These are phyloP conservation scores for Debaryomyces nepalensis DNA, from an alignment of 1,139 yeast species.

Conservation along the genomic window DNA sequence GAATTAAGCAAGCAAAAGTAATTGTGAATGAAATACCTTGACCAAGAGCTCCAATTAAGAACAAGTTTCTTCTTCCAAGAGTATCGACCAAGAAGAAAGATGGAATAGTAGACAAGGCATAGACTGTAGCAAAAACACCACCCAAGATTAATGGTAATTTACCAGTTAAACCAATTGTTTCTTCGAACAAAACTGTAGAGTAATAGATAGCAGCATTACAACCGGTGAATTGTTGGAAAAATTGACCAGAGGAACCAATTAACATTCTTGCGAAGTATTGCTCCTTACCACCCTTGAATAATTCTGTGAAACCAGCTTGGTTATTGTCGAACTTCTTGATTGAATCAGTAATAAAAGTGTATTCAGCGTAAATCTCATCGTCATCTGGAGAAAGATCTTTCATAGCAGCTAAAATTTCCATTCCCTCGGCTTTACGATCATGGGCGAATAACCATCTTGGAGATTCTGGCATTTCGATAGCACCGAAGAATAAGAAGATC, in stretches of 20 bases:
- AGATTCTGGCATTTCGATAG: conserved; percentile 28
- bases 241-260: conserved; percentile 57
- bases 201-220: conserved; percentile 69
- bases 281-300: conserved; percentile 59
- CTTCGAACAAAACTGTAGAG: conserved; percentile 61
- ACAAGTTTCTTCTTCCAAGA: conserved; percentile 64
- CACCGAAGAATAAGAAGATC: conserved; percentile 21
- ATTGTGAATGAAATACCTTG: conserved; percentile 44
- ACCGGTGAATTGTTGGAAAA: conserved; percentile 60
- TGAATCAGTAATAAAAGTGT: conserved; percentile 43
- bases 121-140: conserved; percentile 63
- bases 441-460: conserved; percentile 50
- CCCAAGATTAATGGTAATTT: conserved; percentile 59
- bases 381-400: conserved; percentile 41
- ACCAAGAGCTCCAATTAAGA: conserved; percentile 51
- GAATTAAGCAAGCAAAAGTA: conserved; percentile 44
- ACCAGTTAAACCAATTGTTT: conserved; percentile 52
- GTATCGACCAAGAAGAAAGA: conserved; percentile 64
- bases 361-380: conserved; percentile 48
- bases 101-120: conserved; percentile 61
- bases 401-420: conserved; percentile 41
- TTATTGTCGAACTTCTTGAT: conserved; percentile 42
- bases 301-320: conserved; percentile 48
- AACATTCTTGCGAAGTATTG: conserved; percentile 57
- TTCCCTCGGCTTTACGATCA: conserved; percentile 54